These are phyloP conservation scores for Irpex rosettiformis DNA, from an alignment of 1,284 basidiomycete genomes.

Conservation along the genomic window DNA sequence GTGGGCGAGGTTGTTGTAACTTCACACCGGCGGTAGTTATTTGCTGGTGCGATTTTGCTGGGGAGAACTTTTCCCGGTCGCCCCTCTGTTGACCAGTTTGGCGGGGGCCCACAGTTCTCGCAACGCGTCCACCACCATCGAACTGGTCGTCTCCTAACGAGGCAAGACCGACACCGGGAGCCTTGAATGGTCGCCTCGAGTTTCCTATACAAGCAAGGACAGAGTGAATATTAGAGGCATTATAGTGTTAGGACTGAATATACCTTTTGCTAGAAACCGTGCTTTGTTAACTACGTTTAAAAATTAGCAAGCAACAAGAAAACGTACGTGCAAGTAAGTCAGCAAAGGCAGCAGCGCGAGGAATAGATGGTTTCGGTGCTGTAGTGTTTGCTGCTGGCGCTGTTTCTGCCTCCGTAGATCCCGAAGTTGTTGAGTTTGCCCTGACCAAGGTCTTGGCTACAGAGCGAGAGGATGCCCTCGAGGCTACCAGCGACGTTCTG, in stretches of 20 bases:
- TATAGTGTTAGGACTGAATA: neutral
- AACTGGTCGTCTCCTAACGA: slow-evolving; percentile 19
- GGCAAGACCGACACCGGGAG: slow-evolving; percentile 1
- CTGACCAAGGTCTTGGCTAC: neutral
- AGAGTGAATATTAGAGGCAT: neutral
- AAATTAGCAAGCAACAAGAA: neutral
- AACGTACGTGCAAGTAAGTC: slow-evolving; percentile 13
- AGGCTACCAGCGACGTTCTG: slow-evolving; percentile 10
- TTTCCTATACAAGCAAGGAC: neutral
- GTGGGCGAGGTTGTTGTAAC: neutral
- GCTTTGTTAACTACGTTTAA: neutral
- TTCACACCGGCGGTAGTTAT: neutral
- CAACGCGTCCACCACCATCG: slow-evolving; percentile 1
- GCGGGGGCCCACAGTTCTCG: neutral
- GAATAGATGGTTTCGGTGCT: slow-evolving; percentile 8
- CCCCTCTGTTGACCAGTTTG: neutral
- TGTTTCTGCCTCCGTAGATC: neutral
- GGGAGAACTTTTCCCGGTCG: neutral
- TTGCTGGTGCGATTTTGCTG: neutral
- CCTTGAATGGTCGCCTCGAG: neutral
- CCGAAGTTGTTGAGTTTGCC: slow-evolving; percentile 9
- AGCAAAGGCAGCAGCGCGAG: slow-evolving; percentile 12
- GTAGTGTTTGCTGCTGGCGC: neutral
- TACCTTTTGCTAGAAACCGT: neutral
- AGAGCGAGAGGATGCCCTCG: slow-evolving; percentile 1